Base-by-base conservation (phyloP, 768 basidiomycete species). In the Termitomyces sp. region DNA sequence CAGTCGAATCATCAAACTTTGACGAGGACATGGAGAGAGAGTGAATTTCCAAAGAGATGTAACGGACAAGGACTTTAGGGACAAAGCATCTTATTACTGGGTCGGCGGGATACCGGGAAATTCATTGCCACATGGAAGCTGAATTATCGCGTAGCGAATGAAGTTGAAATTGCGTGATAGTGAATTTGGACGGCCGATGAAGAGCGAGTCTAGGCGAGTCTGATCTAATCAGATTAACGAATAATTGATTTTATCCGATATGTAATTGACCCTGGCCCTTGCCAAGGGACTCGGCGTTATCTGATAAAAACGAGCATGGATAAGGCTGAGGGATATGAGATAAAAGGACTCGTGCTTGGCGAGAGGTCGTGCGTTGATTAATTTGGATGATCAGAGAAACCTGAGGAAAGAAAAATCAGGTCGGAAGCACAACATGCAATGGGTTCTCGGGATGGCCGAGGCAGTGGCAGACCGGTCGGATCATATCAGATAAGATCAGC, bases 401-500 rank as follows among this genome's bases (percentile, higher is more conserved):
- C n/a, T n/a, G n/a, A n/a, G n/a, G n/a, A n/a, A n/a, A n/a, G n/a
- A n/a, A n/a, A n/a, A n/a, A n/a, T n/a, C n/a, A n/a, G n/a, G n/a
- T n/a, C n/a, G n/a, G n/a, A n/a, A n/a, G n/a, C n/a, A n/a, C n/a
- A n/a, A n/a, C n/a, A n/a, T n/a, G n/a, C n/a, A n/a, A n/a, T n/a
- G n/a, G n/a, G n/a, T n/a, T n/a, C n/a, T n/a, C n/a, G n/a, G n/a
- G n/a, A n/a, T n/a, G n/a, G n/a, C n/a, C n/a, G n/a, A n/a, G n/a
- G n/a, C n/a, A n/a, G n/a, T n/a, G n/a, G n/a, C n/a, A n/a, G n/a
- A n/a, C n/a, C n/a, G n/a, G n/a, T 55, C 62, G 66, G 64, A 55
- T 56, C 45, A 58, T 71, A 71, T 71, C 68, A 64, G 68, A 71
- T 69, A 67, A 68, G 69, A 68, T 68, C 64, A 54, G 58, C 58